Evolutionary conservation across 1,139 yeast species (phyloP).

Genomic region (Candida sanyaensis): DNA sequence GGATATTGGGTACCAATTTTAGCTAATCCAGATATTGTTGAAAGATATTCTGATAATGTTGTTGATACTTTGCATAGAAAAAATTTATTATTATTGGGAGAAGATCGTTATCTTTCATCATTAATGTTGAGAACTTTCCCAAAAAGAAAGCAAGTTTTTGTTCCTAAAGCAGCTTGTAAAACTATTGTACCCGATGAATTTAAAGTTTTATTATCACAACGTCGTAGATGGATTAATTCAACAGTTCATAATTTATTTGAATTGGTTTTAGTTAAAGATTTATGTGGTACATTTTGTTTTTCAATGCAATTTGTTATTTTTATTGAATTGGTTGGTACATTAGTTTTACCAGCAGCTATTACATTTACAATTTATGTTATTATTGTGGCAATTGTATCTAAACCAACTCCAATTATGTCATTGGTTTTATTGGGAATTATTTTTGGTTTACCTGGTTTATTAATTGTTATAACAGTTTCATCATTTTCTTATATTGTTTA

Average conservation of each 20-base stretch:
- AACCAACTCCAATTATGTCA: slow-evolving; percentile 82
- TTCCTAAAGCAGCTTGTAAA: slow-evolving; percentile 94
- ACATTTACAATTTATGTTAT: slow-evolving; percentile 84
- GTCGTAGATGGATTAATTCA: slow-evolving; percentile 98
- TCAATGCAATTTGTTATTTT: slow-evolving; percentile 95
- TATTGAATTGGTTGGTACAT: slow-evolving; percentile 86
- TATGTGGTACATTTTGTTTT: slow-evolving; percentile 96
- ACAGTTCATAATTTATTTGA: slow-evolving; percentile 96
- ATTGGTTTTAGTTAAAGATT: slow-evolving; percentile 80
- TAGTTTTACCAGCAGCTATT: slow-evolving; percentile 92
- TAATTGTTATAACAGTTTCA: slow-evolving; percentile 88
- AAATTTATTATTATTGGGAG: slow-evolving; percentile 87
- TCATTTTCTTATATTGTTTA: slow-evolving; percentile 74
- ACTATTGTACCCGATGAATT: slow-evolving; percentile 88
- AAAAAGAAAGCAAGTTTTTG: slow-evolving; percentile 86
- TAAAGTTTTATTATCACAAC: slow-evolving; percentile 81
- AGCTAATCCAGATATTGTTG: slow-evolving; percentile 96
- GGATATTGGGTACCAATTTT: slow-evolving; percentile 97
- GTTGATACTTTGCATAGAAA: slow-evolving; percentile 87
- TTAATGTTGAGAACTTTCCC: slow-evolving; percentile 94
- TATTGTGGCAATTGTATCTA: slow-evolving; percentile 71
- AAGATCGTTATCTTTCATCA: slow-evolving; percentile 86
- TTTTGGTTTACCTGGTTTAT: slow-evolving; percentile 85
- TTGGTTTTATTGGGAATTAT: slow-evolving; percentile 77
- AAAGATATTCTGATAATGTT: slow-evolving; percentile 88